These are phyloP conservation scores for Lactifluus pinguis DNA, from an alignment of 768 basidiomycete genomes.

Conservation along the genomic window DNA sequence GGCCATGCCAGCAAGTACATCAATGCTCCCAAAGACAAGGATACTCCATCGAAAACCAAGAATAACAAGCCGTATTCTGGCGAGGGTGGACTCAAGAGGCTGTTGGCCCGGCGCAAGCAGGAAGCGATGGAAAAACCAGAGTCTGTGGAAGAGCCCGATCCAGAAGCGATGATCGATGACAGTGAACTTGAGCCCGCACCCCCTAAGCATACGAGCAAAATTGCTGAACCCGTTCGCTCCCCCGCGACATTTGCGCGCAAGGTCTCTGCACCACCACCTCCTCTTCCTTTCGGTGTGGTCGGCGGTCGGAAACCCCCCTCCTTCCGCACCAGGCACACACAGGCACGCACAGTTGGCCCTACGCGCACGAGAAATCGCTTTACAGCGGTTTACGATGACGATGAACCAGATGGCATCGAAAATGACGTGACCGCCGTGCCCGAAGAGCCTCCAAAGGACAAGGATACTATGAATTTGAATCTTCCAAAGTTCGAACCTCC, in stretches of 20 bases:
- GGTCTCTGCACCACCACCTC: constrained; percentile 15
- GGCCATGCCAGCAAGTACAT: constrained; percentile 29
- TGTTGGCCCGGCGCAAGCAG: constrained; percentile 51
- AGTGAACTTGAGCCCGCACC: constrained; percentile 21
- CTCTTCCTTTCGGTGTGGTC: neutral
- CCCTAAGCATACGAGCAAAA: constrained; percentile 20
- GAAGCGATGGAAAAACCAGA: constrained; percentile 43
- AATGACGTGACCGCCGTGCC: constrained; percentile 28
- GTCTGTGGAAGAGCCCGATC: constrained; percentile 26
- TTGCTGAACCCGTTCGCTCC: constrained; percentile 21
- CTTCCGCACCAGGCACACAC: neutral
- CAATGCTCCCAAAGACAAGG: constrained; percentile 21
- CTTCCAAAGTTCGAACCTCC: constrained; percentile 52
- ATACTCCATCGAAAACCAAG: constrained; percentile 30
- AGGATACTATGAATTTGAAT: constrained; percentile 29
- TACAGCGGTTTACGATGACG: constrained; percentile 54
- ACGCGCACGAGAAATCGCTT: constrained; percentile 44
- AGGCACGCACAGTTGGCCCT: constrained; percentile 30
- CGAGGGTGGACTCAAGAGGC: constrained; percentile 69
- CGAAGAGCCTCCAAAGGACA: constrained; percentile 33
- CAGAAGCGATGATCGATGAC: constrained; percentile 28
- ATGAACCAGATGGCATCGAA: constrained; percentile 31
- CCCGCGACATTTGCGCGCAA: constrained; percentile 27
- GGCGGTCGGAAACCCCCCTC: constrained; percentile 10
- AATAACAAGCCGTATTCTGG: constrained; percentile 65